Evolutionary conservation across 2,329 filamentous ascomycete species (phyloP), one percentile per base, ranked within the genome.

Genomic region (Aurifilum marmelostoma): DNA sequence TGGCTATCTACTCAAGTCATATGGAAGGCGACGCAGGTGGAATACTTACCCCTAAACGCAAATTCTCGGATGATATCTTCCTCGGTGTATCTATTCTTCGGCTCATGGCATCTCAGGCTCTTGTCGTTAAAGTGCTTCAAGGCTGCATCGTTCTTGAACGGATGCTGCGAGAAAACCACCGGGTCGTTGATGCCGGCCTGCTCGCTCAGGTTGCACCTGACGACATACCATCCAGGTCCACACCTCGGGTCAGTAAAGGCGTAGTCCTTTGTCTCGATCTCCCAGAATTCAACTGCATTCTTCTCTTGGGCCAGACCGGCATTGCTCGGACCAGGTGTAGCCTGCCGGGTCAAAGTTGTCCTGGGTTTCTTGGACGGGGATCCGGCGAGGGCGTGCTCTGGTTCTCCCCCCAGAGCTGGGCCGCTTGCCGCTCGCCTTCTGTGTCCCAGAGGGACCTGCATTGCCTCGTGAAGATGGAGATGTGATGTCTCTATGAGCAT

Each of bases 191-290:
- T 50, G 11, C 6, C 37, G 14, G 2, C 6, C n/a, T 41, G 37
- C 14, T 11, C 3, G 16, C 41, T 47, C 21, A 32, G 2, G 18
- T 63, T 63, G 41, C 61, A 63, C 16, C 61, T 43, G 16, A 63
- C 16, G 41, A 63, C 61, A 50, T 63, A 63, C 61, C 61, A 63
- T 16, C 61, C 61, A 39, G 24, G 61, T 9, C 61, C 61, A 39
- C 61, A 63, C 61, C 37, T 43, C 39, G 29, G 2, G 39, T 63
- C 61, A 29, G 14, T 27, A 32, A 63, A 63, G 41, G 32, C 32
- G 41, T 47, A 63, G 3, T 63, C 61, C 27, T 34, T 16, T 2
- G 5, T 7, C 2, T 7, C 16, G 18, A 63, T 24, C 0, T 47
- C 61, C 5, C 21, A 43, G 9, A 63, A 18, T 2, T 6, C 16